These are phyloP conservation scores for Tricholoma bakamatsutake DNA, from an alignment of 768 basidiomycete species.

Conservation along the genomic window DNA sequence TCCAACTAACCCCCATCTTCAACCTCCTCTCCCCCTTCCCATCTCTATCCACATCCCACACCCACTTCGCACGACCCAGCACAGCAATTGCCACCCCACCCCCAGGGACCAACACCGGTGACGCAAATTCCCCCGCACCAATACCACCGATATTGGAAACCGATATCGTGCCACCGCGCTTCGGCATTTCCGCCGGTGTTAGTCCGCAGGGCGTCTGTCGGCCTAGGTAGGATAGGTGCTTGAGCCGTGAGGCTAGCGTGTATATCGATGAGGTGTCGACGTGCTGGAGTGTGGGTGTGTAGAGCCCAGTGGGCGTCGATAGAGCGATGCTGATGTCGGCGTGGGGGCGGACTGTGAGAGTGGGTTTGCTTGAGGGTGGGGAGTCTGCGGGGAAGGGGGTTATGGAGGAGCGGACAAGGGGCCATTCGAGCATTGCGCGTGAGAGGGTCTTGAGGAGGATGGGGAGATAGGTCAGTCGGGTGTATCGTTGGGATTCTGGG, in stretches of 20 bases:
- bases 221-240: slow-evolving; percentile 57
- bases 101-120: slow-evolving; percentile 73
- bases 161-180: slow-evolving; percentile 71
- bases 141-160: slow-evolving; percentile 80
- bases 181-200: slow-evolving; percentile 64
- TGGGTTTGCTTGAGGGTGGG: slow-evolving; percentile 42
- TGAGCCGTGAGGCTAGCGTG: slow-evolving; percentile 53
- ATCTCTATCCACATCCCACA: slow-evolving; percentile 55
- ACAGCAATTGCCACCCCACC: slow-evolving; percentile 86
- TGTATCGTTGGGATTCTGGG: slow-evolving; percentile 50
- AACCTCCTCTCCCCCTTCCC: slow-evolving; percentile 47
- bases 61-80: slow-evolving; percentile 73
- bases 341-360: slow-evolving; percentile 64
- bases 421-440: slow-evolving; percentile 78
- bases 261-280: slow-evolving; percentile 55
- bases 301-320: slow-evolving; percentile 77
- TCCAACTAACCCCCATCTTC: slow-evolving; percentile 70
- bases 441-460: slow-evolving; percentile 80
- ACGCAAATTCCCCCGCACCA: slow-evolving; percentile 65
- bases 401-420: slow-evolving; percentile 74
- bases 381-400: slow-evolving; percentile 30
- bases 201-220: slow-evolving; percentile 63
- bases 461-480: slow-evolving; percentile 75
- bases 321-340: slow-evolving; percentile 75
- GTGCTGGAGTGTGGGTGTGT: slow-evolving; percentile 64